Evolutionary conservation across 129 eudicot species (phyloP).

Genomic region (Silybum marianum): DNA sequence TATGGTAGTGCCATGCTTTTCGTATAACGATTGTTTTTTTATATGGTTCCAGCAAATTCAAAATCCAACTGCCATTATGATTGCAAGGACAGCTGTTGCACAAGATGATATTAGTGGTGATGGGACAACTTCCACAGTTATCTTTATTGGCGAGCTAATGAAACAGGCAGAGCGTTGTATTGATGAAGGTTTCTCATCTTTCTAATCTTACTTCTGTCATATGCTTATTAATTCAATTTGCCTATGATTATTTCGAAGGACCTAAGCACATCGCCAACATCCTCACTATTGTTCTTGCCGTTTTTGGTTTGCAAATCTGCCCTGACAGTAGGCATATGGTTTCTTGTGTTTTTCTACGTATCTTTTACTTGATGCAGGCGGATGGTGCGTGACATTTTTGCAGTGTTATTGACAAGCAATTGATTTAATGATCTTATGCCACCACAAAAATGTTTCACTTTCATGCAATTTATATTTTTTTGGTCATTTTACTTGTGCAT

Average conservation of each 20-base stretch:
- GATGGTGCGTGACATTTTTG: background rate
- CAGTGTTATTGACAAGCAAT: background rate
- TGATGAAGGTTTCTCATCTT: background rate
- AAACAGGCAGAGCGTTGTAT: constrained; percentile 85
- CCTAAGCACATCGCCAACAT: background rate
- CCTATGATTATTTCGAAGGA: background rate
- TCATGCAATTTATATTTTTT: background rate
- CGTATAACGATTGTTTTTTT: background rate
- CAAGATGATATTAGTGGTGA: constrained; percentile 98
- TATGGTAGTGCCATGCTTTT: constrained; percentile 5
- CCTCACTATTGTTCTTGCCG: background rate
- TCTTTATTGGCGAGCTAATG: constrained; percentile 98
- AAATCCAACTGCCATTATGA: constrained; percentile 97
- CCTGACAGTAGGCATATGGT: background rate
- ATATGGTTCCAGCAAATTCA: constrained; percentile 77
- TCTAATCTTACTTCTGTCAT: background rate
- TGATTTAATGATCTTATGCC: background rate
- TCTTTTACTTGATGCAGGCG: background rate
- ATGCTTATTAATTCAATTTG: background rate
- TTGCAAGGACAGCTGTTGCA: constrained; percentile 99
- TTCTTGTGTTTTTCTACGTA: background rate
- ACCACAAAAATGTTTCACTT: constrained; percentile 1
- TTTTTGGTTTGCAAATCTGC: background rate
- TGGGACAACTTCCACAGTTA: constrained; percentile 94
- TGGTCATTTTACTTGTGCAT: background rate